Evolutionary conservation across 352 stramenopile genomes (phyloP).

Genomic region (Aphanomyces astaci): DNA sequence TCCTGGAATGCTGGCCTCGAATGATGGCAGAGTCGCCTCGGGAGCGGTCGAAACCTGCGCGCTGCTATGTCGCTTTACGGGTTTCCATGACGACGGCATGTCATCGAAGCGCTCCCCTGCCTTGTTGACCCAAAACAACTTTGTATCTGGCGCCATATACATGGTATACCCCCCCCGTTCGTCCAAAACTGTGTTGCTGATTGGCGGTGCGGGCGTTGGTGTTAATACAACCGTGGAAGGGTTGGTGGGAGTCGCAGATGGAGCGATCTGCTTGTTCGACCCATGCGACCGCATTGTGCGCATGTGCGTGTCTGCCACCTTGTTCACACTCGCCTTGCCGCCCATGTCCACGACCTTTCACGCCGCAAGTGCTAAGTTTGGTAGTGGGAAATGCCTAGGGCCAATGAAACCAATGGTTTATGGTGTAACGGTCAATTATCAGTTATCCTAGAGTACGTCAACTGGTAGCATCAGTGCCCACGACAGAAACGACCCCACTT

Average conservation of each 20-base stretch:
- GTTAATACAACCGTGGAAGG: too few relatives aligned
- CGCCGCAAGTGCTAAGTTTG: neutral
- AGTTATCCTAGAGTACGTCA: too few relatives aligned
- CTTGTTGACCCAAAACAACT: conserved; percentile 3
- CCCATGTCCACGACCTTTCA: neutral
- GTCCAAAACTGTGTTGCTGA: neutral
- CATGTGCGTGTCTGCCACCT: neutral
- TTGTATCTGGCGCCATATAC: neutral
- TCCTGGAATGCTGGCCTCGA: neutral
- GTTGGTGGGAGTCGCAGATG: too few relatives aligned
- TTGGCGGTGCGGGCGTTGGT: too few relatives aligned
- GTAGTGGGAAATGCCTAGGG: neutral
- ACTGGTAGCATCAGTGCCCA: too few relatives aligned
- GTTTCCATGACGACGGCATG: neutral
- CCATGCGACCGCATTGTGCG: neutral
- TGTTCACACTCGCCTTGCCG: neutral
- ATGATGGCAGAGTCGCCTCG: neutral
- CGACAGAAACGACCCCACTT: too few relatives aligned
- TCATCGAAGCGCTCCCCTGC: neutral
- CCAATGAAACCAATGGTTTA: neutral
- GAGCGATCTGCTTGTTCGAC: neutral
- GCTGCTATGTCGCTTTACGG: neutral
- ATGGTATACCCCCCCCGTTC: neutral
- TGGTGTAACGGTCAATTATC: too few relatives aligned
- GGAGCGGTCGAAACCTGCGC: neutral